These are phyloP conservation scores for Oryza officinalis DNA, from an alignment of 176 grass and related monocot species.

Conservation along the genomic window DNA sequence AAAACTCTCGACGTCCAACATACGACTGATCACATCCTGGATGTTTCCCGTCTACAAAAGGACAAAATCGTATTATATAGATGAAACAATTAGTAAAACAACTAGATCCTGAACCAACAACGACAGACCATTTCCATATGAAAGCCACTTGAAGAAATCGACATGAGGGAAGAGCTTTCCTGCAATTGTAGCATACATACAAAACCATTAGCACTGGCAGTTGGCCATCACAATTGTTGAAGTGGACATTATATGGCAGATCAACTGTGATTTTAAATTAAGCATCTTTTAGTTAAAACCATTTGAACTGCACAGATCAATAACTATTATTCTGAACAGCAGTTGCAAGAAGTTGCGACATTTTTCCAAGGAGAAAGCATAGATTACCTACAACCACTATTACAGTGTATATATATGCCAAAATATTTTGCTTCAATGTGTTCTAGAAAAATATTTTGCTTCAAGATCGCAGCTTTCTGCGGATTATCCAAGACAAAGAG, in stretches of 20 bases:
- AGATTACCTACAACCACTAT: too few relatives aligned
- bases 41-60: conserved; percentile 80
- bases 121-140: conserved; percentile 83
- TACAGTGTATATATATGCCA: too few relatives aligned
- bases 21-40: conserved; percentile 84
- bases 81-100: not conserved
- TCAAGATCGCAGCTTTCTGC: too few relatives aligned
- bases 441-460: too few relatives aligned
- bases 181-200: conserved; percentile 30
- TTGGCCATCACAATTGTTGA: not conserved
- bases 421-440: too few relatives aligned
- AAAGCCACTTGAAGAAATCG: conserved; percentile 89
- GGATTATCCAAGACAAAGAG: too few relatives aligned
- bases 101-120: not conserved
- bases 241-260: not conserved
- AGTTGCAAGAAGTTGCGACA: too few relatives aligned
- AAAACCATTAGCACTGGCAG: not conserved
- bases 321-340: not conserved
- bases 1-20: conserved; percentile 79
- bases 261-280: not conserved
- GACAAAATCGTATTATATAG: not conserved
- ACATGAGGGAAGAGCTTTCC: conserved; percentile 80
- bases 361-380: too few relatives aligned
- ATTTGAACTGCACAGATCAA: not conserved
- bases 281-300: not conserved